phyloP scores from a whole-genome alignment of 2,329 filamentous ascomycete genomes.

The Chrysoporthe puriensis region DNA sequence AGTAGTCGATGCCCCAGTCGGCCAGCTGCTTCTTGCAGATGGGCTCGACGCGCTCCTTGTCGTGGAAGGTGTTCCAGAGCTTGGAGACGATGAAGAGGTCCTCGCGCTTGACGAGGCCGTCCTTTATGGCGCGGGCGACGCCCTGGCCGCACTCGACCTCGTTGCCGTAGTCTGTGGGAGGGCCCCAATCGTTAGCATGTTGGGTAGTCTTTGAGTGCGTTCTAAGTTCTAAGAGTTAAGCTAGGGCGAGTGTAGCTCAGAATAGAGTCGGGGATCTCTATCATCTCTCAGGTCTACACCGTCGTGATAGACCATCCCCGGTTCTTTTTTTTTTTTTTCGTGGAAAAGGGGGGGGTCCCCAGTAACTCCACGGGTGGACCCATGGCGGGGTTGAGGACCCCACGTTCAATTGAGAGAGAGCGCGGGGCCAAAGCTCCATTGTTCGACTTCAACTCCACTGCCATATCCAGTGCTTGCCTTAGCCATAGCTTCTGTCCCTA shows the following conservation, averaged over 20 bases:
- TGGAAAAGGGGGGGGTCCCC: slow-evolving; percentile 30
- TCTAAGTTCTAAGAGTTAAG: background rate
- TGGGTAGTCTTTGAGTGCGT: background rate
- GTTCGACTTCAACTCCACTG: background rate
- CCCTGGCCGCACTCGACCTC: slow-evolving; percentile 79
- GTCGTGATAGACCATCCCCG: too few species aligned
- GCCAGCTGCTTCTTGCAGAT: slow-evolving; percentile 77
- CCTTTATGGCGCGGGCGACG: slow-evolving; percentile 77
- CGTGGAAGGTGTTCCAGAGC: slow-evolving; percentile 92
- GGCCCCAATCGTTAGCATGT: background rate
- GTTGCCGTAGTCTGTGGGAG: slow-evolving; percentile 73
- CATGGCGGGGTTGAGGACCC: background rate
- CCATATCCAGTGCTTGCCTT: background rate
- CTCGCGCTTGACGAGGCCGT: slow-evolving; percentile 79
- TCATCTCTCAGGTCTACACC: too few species aligned
- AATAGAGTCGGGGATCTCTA: too few species aligned
- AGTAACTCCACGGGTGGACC: slow-evolving; percentile 13
- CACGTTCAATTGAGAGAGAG: background rate
- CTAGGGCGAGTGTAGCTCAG: background rate
- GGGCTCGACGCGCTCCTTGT: slow-evolving; percentile 73
- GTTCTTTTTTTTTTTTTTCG: slow-evolving; percentile 3
- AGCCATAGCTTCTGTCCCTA: background rate
- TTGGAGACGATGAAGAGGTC: slow-evolving; percentile 93
- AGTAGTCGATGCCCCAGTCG: slow-evolving; percentile 84
- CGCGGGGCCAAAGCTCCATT: background rate